Evolutionary conservation across 2,329 filamentous ascomycete species (phyloP), one percentile per base, ranked within the genome.

Genomic region (Apiospora aurea): DNA sequence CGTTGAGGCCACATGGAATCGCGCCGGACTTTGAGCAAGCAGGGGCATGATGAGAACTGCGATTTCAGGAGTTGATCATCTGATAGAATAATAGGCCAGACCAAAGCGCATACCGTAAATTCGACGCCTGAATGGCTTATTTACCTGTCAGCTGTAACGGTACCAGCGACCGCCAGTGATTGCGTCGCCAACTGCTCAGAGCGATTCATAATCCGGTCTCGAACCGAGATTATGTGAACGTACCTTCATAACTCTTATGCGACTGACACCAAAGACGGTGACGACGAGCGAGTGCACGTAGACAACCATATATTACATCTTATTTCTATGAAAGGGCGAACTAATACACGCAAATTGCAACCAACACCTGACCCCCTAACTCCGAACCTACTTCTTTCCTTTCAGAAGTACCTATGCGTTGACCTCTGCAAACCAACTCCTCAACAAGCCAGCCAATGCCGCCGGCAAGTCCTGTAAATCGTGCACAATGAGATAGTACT

Each of bases 401-500:
- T 29, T n/a, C 2, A 41, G 24, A 64, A 24, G 34, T 18, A 38
- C 34, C 14, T 41, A 68, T 34, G 85, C 80, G 76, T 87, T 87
- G 14, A 92, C 89, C 82, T 92, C 90, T 0, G 93, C 92, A 87
- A 99, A 98, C 97, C 97, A 99, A 76, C 97, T 97, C 83, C 96
- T 92, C 84, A 99, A 83, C 76, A 97, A 88, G 41, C 93, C 93
- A 18, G 95, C 94, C 82, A 99, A 82, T 61, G 98, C 95, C 46
- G 90, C 91, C 5, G 97, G 96, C 79, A 99, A 86, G 82, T 99
- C 96, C 78, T 93, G 91, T 67, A 99, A 91, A 84, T 98, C 91
- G 75, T 96, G 91, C 72, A 99, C 96, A 76, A 99, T 94, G 71
- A 99, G 85, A 81, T 98, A 99, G 85, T 98, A 99, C 81, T 93